Conservation (phyloP, 208 protist genomes). For the Ichthyophonus hoferi region DNA sequence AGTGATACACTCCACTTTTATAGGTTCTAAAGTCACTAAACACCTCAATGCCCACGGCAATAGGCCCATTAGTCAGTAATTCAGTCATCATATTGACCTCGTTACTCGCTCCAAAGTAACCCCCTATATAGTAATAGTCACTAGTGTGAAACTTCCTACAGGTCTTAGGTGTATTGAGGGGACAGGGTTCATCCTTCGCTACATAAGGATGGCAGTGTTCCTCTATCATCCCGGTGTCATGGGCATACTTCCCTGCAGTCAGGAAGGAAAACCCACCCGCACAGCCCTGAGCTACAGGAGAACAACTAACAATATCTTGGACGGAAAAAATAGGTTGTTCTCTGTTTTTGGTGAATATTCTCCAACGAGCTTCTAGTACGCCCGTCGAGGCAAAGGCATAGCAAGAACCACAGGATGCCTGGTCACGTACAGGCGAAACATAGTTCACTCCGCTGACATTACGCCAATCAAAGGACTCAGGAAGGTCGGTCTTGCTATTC, state of each 20-base stretch:
- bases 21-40: conserved; percentile 1
- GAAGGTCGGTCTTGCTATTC: background rate
- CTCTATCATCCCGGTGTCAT: conserved; percentile 38
- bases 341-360: conserved; percentile 26
- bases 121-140: conserved; percentile 45
- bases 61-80: conserved; percentile 30
- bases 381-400: conserved; percentile 35
- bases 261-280: conserved; percentile 35
- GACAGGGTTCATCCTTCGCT: background rate
- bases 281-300: conserved; percentile 42
- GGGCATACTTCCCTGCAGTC: conserved; percentile 32
- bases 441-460: conserved; percentile 45
- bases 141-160: background rate
- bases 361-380: conserved; percentile 28
- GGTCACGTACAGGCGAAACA: conserved; percentile 31
- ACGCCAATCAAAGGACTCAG: conserved; percentile 30
- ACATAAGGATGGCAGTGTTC: conserved; percentile 37
- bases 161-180: background rate
- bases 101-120: conserved; percentile 37
- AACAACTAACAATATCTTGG: conserved; percentile 40
- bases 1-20: conserved; percentile 44
- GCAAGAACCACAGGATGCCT: conserved; percentile 38
- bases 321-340: background rate
- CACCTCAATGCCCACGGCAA: conserved; percentile 24
- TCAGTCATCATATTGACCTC: conserved; percentile 27